Percentiles rank a stretch among this genome's conserved stretches.
These are phyloP conservation scores for Diaporthe vaccinii DNA, from an alignment of 2,329 filamentous ascomycete genomes.

Conservation along the genomic window DNA sequence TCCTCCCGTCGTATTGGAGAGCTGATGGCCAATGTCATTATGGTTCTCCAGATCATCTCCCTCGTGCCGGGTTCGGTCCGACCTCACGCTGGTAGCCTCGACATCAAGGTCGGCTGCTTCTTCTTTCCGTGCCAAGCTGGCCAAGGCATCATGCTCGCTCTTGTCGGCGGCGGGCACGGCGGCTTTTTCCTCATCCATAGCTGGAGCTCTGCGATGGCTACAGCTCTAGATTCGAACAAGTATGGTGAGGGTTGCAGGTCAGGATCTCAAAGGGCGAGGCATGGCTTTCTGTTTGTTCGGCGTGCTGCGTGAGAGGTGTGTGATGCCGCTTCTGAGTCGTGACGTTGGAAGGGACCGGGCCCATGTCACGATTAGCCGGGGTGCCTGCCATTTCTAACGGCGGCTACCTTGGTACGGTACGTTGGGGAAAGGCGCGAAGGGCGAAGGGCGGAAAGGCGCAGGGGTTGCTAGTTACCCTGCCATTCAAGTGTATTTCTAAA, in stretches of 20 bases:
- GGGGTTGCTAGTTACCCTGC: neutral
- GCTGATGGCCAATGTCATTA: constrained; percentile 10
- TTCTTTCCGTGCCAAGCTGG: neutral
- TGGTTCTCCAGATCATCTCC: constrained; percentile 7
- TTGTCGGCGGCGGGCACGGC: neutral
- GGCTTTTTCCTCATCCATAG: neutral
- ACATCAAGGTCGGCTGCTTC: neutral
- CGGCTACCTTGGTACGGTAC: neutral
- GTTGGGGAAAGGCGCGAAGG: constrained; percentile 9
- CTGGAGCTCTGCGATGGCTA: neutral
- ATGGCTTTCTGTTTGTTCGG: neutral
- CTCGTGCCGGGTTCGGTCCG: neutral
- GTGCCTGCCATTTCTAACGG: neutral
- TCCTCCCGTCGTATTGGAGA: constrained; percentile 26
- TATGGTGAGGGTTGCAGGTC: neutral
- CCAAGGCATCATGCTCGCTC: neutral
- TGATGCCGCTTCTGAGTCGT: neutral
- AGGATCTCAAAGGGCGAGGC: neutral
- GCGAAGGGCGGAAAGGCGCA: neutral
- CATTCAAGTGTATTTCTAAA: constrained; percentile 3
- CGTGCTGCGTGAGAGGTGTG: neutral
- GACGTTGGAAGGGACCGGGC: constrained; percentile 1
- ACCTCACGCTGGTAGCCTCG: neutral
- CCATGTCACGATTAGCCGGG: constrained; percentile 18
- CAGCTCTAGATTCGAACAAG: too few species aligned